Evolutionary conservation across 306 rosid species (phyloP).

Genomic region (Cicer yamashitae): DNA sequence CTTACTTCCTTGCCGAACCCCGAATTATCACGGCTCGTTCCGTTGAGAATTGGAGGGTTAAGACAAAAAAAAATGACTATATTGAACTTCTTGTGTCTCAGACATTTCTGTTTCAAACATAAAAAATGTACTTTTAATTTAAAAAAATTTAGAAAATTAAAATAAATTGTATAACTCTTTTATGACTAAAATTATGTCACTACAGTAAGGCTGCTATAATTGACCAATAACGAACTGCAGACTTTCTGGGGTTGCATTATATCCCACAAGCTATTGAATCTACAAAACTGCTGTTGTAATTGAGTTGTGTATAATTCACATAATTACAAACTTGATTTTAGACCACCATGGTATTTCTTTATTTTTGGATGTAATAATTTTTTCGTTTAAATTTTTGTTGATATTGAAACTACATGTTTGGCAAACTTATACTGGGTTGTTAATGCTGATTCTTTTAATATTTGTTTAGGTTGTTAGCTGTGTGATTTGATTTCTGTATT

Average conservation of each 20-base stretch:
- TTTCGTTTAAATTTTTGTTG: neutral
- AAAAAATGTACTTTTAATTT: too few relatives aligned
- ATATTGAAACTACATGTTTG: constrained; percentile 19
- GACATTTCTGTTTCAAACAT: neutral
- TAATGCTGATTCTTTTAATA: constrained; percentile 19
- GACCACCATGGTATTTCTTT: constrained; percentile 14
- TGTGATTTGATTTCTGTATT: constrained; percentile 39
- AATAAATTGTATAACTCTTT: neutral
- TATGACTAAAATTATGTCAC: too few relatives aligned
- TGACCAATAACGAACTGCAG: too few relatives aligned
- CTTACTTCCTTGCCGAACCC: too few relatives aligned
- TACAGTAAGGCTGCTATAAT: too few relatives aligned
- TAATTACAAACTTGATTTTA: neutral
- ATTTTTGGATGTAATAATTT: constrained; percentile 17
- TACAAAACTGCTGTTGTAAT: neutral
- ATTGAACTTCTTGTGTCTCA: neutral
- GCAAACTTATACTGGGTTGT: constrained; percentile 17
- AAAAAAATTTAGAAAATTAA: neutral
- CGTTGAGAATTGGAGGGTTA: too few relatives aligned
- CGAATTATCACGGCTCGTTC: too few relatives aligned
- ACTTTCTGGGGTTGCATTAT: neutral
- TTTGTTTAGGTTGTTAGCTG: constrained; percentile 35
- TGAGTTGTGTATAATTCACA: constrained; percentile 1
- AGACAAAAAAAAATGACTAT: too few relatives aligned
- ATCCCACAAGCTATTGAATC: neutral